Base-by-base conservation (phyloP, 129 eudicot genomes). In the Erigeron canadensis region DNA sequence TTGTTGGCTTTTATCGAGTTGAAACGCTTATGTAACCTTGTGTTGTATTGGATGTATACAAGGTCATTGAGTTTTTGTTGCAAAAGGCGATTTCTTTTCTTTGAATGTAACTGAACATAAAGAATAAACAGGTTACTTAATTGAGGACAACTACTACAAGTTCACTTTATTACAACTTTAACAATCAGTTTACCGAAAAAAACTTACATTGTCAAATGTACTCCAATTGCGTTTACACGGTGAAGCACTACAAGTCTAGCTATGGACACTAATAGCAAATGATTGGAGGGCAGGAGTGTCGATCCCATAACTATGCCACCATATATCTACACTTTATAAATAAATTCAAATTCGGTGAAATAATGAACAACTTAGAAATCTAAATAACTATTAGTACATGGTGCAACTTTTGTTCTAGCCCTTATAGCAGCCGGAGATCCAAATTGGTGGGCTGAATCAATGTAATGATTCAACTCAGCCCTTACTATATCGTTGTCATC, bases 401-500 rank as follows among this genome's bases (percentile, higher is more conserved):
- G 48, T 44, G 48, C 48, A 44, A 44, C 8, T 44, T 28, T 28
- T 0, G 53, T 54, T 40, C 50, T 65, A 17, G 21, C 42, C 53
- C 54, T 65, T 65, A n/a, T 43, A 17, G 70, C 17, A 2, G 54
- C n/a, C 0, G 50, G 4, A 10, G 34, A 42, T 65, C 70, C 70
- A 41, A 65, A 65, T 67, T 50, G 18, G 22, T 34, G 17, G 7
- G 9, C 2, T 28, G 16, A 40, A 21, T 50, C 63, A 37, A 37
- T 65, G 10, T 65, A 42, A 0, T 1, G 0, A 69, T 69, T 39
- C 17, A 69, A 51, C 4, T 69, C 47, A 37, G 19, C 34, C 56
- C 62, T 69, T 47, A 69, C 34, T 4, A 0, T 69, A 48, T 51
- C 73, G n/a, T 69, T 69, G 17, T 69, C 51, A 5, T 69, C 74